phyloP scores from a whole-genome alignment of 805 yeast species.

The Priceomyces melissophilus region DNA sequence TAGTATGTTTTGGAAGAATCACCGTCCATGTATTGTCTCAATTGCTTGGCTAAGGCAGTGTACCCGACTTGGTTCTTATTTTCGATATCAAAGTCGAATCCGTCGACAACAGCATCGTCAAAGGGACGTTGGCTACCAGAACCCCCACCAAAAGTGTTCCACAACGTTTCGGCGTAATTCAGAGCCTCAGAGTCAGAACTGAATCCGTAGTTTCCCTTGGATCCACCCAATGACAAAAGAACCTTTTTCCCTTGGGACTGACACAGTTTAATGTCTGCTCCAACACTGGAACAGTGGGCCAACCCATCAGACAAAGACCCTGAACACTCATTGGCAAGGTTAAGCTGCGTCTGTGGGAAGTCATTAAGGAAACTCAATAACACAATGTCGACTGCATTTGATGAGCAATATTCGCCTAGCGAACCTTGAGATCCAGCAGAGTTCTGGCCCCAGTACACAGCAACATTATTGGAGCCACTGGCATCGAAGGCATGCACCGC shows the following conservation, averaged over 20 bases:
- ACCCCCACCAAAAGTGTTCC: slow-evolving; percentile 37
- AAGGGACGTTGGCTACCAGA: slow-evolving; percentile 18
- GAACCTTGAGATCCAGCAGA: slow-evolving; percentile 15
- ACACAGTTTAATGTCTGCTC: slow-evolving; percentile 65
- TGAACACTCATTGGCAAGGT: slow-evolving; percentile 20
- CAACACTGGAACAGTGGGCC: slow-evolving; percentile 36
- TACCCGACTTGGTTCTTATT: slow-evolving; percentile 17
- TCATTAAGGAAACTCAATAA: slow-evolving; percentile 63
- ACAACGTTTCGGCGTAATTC: slow-evolving; percentile 40
- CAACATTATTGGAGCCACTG: slow-evolving; percentile 48
- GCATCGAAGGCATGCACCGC: slow-evolving; percentile 3
- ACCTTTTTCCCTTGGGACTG: slow-evolving; percentile 73
- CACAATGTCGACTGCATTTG: slow-evolving; percentile 63
- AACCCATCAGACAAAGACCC: slow-evolving; percentile 35
- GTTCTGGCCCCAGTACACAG: slow-evolving; percentile 83
- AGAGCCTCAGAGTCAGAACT: slow-evolving; percentile 50
- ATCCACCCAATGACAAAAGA: slow-evolving; percentile 61
- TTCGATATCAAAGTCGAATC: slow-evolving; percentile 33
- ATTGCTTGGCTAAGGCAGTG: slow-evolving; percentile 27
- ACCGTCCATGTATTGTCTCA: slow-evolving; percentile 11
- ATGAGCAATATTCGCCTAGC: slow-evolving; percentile 52
- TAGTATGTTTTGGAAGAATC: slow-evolving; percentile 55
- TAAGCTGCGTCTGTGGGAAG: slow-evolving; percentile 43
- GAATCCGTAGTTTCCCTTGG: slow-evolving; percentile 45
- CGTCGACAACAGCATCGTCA: slow-evolving; percentile 27